These are phyloP conservation scores for Ophiocordyceps unilateralis DNA, from an alignment of 2,329 filamentous ascomycete genomes.

Conservation along the genomic window DNA sequence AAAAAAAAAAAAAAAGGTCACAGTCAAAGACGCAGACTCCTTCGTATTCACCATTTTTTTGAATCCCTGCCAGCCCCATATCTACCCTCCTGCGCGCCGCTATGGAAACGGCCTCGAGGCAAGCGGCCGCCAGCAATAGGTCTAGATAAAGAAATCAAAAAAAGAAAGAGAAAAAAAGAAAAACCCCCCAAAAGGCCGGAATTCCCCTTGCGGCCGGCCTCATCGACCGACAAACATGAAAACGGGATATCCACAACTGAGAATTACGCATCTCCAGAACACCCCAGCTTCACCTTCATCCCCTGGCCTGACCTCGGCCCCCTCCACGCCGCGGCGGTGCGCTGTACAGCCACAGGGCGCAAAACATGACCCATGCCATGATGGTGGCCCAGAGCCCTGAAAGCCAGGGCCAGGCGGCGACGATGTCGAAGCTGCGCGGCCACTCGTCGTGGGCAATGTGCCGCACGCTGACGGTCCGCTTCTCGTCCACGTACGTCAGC, in stretches of 20 bases:
- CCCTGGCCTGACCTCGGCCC: background rate
- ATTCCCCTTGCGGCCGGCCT: background rate
- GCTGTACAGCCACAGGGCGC: conserved; percentile 70
- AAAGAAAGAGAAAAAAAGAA: background rate
- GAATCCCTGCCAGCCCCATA: background rate
- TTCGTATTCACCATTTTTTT: background rate
- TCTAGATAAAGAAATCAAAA: background rate
- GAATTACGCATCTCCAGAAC: too few species aligned
- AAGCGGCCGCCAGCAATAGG: background rate
- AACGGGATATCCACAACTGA: background rate
- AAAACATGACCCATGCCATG: conserved; percentile 69
- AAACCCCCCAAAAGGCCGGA: background rate
- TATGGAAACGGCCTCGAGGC: background rate
- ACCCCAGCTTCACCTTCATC: background rate
- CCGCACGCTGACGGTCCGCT: conserved; percentile 82
- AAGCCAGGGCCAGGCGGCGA: conserved; percentile 88
- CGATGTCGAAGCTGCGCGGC: conserved; percentile 79
- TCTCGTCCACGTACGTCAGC: conserved; percentile 77
- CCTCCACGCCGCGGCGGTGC: conserved; percentile 21
- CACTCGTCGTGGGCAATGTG: conserved; percentile 98
- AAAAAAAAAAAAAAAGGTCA: too few species aligned
- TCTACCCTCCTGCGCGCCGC: background rate
- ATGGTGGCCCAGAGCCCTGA: conserved; percentile 73
- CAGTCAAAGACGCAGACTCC: too few species aligned
- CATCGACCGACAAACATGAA: too few species aligned